A percentile compares a stretch with the other conserved stretches of the same genome.
These are phyloP conservation scores for Ambrosiella cleistominuta DNA, from an alignment of 2,329 filamentous ascomycete species.

Conservation along the genomic window DNA sequence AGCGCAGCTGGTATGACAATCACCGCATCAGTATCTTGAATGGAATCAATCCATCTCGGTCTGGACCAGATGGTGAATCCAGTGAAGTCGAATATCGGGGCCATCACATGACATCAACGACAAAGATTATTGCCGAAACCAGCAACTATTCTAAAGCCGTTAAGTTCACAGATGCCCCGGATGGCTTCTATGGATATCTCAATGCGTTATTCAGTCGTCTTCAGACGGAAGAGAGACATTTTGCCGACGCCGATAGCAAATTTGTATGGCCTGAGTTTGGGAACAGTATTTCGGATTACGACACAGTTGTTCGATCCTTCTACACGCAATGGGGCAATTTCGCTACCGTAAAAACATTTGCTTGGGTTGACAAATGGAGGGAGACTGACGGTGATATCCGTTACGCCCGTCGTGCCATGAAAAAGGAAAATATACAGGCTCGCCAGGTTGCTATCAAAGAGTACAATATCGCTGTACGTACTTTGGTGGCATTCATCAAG, in stretches of 20 bases:
- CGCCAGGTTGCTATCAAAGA: slow-evolving; percentile 70
- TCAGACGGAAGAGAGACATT: slow-evolving; percentile 60
- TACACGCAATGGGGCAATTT: slow-evolving; percentile 71
- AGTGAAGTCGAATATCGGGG: slow-evolving; percentile 33
- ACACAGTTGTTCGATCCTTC: slow-evolving; percentile 61
- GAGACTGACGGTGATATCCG: slow-evolving; percentile 78
- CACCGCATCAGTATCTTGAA: slow-evolving; percentile 73
- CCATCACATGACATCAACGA: slow-evolving; percentile 52
- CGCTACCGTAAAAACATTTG: slow-evolving; percentile 66
- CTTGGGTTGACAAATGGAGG: slow-evolving; percentile 76
- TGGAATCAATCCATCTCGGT: slow-evolving; percentile 34
- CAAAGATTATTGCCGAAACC: slow-evolving; percentile 63
- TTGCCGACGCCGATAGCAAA: slow-evolving; percentile 38
- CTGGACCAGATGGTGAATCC: slow-evolving; percentile 35
- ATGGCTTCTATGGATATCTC: slow-evolving; percentile 71
- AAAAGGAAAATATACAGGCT: slow-evolving; percentile 79
- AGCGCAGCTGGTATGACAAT: slow-evolving; percentile 94
- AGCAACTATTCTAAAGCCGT: slow-evolving; percentile 62
- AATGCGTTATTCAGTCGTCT: slow-evolving; percentile 63
- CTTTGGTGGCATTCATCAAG: slow-evolving; percentile 71
- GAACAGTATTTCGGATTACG: slow-evolving; percentile 53
- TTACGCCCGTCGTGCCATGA: slow-evolving; percentile 65
- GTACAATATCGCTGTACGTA: slow-evolving; percentile 82
- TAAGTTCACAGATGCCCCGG: slow-evolving; percentile 61
- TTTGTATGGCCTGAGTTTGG: slow-evolving; percentile 75